Evolutionary conservation across 1,139 yeast genomes (phyloP), one percentile per base, ranked within the genome.

Genomic region (Petasospora fabianii): DNA sequence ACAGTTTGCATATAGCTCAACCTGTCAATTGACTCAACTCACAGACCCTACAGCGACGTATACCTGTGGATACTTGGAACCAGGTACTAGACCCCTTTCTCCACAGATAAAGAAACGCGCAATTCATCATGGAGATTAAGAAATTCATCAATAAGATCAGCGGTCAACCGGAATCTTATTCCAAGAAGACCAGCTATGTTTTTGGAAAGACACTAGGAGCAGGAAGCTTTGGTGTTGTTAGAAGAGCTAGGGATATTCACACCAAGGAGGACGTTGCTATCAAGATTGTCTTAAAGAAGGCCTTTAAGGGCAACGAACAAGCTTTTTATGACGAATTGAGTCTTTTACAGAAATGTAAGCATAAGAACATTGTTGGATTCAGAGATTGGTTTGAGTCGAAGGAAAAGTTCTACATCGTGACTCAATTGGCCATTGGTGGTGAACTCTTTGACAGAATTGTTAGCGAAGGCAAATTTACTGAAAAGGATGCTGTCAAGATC

Each of bases 221-320:
- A 1, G 97, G 97, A 3, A 77, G 95, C 1, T 88, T 84, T 65
- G 96, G 97, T 24, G 82, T 86, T 16, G 97, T 88, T 5, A 71
- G 95, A 50, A 77, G 78, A 50, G 96, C 96, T 2, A 67, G 80
- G 34, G 73, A 75, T 51, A 64, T 67, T 43, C 61, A 62, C 18
- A 77, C 81, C 6, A 68, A 71, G 32, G 87, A 84, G 50, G 80
- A 84, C 42, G 95, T 86, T 15, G 97, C 97, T 1, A 77, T 88
- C 46, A 88, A 88, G 65, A 84, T 88, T 50, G 80, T 88, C 36
- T 66, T 84, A 55, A 87, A 86, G 64, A 84, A 84, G 58, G 86
- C 88, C 2, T 68, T 88, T 50, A 79, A 80, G 55, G 94, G 90
- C 5, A 78, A 84, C 47, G 87, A 80, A 47, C 65, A 73, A 42